These are phyloP conservation scores for Alternaria ethzedia DNA, from an alignment of 2,329 filamentous ascomycete species.

Conservation along the genomic window DNA sequence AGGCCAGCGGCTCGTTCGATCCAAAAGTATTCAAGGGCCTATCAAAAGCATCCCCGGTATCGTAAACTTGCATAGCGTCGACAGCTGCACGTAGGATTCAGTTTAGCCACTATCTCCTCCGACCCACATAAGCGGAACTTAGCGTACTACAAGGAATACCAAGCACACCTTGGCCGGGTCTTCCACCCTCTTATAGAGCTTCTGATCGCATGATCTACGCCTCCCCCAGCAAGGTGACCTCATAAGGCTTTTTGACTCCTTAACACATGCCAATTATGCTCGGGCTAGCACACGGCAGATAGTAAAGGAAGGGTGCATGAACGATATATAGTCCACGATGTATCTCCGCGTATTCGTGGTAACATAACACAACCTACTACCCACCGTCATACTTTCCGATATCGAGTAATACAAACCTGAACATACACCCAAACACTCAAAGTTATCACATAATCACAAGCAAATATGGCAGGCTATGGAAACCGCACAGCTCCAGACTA, in stretches of 20 bases:
- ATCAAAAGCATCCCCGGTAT: background rate
- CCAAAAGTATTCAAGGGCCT: background rate
- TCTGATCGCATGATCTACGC: slow-evolving; percentile 15
- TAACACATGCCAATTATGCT: background rate
- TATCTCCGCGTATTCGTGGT: background rate
- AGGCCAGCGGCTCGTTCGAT: background rate
- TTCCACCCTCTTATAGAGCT: slow-evolving; percentile 25
- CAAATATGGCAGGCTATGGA: slow-evolving; percentile 45
- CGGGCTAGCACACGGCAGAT: background rate
- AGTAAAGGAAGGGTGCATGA: background rate
- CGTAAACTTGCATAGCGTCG: background rate
- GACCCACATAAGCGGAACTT: slow-evolving; percentile 12
- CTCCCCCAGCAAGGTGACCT: slow-evolving; percentile 32
- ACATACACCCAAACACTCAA: background rate
- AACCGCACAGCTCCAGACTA: slow-evolving; percentile 40
- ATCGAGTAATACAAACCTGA: no score
- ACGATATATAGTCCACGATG: slow-evolving; percentile 1
- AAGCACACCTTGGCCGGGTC: slow-evolving; percentile 30
- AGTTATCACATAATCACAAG: background rate
- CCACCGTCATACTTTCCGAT: background rate
- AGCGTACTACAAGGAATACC: slow-evolving; percentile 15
- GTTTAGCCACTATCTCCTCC: slow-evolving; percentile 3
- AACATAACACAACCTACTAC: background rate
- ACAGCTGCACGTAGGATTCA: background rate
- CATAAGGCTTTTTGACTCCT: slow-evolving; percentile 29